Evolutionary conservation across 257 asterid species (phyloP).

Genomic region (Penstemon davidsonii): DNA sequence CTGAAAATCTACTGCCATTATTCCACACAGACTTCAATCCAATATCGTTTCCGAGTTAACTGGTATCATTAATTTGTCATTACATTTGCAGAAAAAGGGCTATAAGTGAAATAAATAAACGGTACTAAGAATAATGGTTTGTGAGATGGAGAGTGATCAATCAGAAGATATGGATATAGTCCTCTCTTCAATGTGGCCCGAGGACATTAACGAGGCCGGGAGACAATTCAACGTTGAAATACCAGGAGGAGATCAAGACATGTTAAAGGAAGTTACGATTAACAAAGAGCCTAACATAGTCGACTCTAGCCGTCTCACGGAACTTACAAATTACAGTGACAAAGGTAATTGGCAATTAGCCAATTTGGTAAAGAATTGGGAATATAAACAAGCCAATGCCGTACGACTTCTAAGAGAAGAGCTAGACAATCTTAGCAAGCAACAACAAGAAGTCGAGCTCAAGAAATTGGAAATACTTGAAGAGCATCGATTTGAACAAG

Average conservation of each 20-base stretch:
- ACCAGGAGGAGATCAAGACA: constrained; percentile 76
- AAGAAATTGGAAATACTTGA: constrained; percentile 86
- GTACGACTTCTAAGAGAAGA: constrained; percentile 81
- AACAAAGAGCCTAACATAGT: constrained; percentile 66
- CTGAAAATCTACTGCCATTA: background rate
- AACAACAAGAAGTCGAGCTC: constrained; percentile 79
- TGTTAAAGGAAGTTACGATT: constrained; percentile 74
- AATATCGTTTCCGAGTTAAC: background rate
- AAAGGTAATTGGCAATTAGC: constrained; percentile 81
- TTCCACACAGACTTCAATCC: background rate
- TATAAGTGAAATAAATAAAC: background rate
- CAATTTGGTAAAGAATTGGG: constrained; percentile 82
- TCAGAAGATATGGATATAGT: constrained; percentile 79
- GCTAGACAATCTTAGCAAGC: constrained; percentile 78
- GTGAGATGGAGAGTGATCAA: constrained; percentile 64
- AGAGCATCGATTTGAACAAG: constrained; percentile 76
- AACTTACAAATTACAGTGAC: constrained; percentile 75
- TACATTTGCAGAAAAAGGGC: background rate
- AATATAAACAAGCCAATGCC: constrained; percentile 72
- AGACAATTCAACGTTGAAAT: constrained; percentile 77
- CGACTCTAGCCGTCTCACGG: constrained; percentile 69
- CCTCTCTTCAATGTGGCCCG: constrained; percentile 98
- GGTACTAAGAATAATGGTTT: constrained; percentile 38
- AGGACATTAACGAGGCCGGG: constrained; percentile 78
- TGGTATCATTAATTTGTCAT: no score